A percentile compares a stretch with the other conserved stretches of the same genome.
These are phyloP conservation scores for Phytopythium delawarense DNA, from an alignment of 352 stramenopile species.

Conservation along the genomic window DNA sequence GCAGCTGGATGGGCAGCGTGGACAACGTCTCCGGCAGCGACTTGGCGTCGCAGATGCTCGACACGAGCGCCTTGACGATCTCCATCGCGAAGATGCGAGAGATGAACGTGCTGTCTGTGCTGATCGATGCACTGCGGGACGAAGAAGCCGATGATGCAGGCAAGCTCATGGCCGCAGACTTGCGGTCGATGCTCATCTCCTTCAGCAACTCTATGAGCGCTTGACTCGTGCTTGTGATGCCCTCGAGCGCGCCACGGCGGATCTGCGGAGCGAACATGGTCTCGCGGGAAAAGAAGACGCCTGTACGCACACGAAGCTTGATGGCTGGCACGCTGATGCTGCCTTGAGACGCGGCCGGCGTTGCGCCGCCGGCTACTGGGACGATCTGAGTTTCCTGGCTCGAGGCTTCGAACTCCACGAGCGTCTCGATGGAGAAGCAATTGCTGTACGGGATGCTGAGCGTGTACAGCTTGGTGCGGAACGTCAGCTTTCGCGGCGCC, in stretches of 20 bases:
- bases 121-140: not conserved
- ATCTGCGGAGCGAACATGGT: conserved; percentile 28
- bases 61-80: conserved; percentile 45
- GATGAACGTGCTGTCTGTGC: conserved; percentile 4
- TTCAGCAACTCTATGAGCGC: conserved; percentile 19
- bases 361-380: not conserved
- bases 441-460: conserved; percentile 64
- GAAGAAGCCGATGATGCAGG: not conserved
- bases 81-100: conserved; percentile 46
- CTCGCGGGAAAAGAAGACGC: conserved; percentile 24
- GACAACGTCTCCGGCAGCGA: conserved; percentile 22
- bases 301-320: conserved; percentile 19
- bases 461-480: conserved; percentile 60
- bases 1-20: conserved; percentile 35
- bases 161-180: not conserved
- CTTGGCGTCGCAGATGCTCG: conserved; percentile 23
- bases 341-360: not conserved
- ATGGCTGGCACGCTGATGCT: conserved; percentile 9
- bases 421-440: conserved; percentile 55
- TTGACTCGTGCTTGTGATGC: conserved; percentile 17
- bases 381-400: conserved; percentile 14
- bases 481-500: conserved; percentile 27
- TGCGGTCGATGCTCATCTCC: conserved; percentile 3
- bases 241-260: conserved; percentile 23
- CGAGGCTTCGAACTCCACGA: conserved; percentile 43